Evolutionary conservation across 768 basidiomycete species (phyloP).

Genomic region (Clitopilus hobsonii): DNA sequence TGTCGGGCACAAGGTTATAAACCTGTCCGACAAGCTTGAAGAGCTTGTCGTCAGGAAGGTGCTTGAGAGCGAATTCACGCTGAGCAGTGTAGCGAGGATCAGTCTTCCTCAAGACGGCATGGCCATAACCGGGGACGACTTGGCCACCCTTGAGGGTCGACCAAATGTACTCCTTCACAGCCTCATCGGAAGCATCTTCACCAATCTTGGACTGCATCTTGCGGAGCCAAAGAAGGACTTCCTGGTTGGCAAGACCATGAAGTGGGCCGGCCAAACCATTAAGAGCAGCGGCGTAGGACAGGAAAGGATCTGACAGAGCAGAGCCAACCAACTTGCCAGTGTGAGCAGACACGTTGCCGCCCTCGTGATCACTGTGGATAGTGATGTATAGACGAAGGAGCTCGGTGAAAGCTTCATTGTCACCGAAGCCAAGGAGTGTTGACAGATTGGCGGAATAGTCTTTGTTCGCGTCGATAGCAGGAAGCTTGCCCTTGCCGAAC

Average conservation of each 20-base stretch:
- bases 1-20: slow-evolving; percentile 83
- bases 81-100: slow-evolving; percentile 92
- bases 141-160: slow-evolving; percentile 88
- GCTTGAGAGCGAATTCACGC: slow-evolving; percentile 83
- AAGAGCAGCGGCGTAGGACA: slow-evolving; percentile 86
- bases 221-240: slow-evolving; percentile 90
- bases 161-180: slow-evolving; percentile 94
- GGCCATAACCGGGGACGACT: slow-evolving; percentile 91
- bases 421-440: slow-evolving; percentile 87
- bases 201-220: slow-evolving; percentile 93
- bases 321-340: slow-evolving; percentile 91
- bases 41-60: slow-evolving; percentile 80
- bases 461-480: slow-evolving; percentile 76
- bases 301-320: slow-evolving; percentile 96
- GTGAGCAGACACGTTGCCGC: slow-evolving; percentile 97
- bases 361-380: slow-evolving; percentile 98
- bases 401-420: slow-evolving; percentile 86
- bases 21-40: slow-evolving; percentile 94
- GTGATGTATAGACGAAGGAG: slow-evolving; percentile 94
- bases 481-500: slow-evolving; percentile 84
- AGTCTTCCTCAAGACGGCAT: slow-evolving; percentile 84
- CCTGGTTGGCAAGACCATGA: slow-evolving; percentile 96
- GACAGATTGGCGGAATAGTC: slow-evolving; percentile 91
- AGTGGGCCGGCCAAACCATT: slow-evolving; percentile 97
- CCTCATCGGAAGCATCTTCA: slow-evolving; percentile 77